Base-by-base conservation (phyloP, 2,329 filamentous ascomycete genomes). In the Phialocephala sp. region DNA sequence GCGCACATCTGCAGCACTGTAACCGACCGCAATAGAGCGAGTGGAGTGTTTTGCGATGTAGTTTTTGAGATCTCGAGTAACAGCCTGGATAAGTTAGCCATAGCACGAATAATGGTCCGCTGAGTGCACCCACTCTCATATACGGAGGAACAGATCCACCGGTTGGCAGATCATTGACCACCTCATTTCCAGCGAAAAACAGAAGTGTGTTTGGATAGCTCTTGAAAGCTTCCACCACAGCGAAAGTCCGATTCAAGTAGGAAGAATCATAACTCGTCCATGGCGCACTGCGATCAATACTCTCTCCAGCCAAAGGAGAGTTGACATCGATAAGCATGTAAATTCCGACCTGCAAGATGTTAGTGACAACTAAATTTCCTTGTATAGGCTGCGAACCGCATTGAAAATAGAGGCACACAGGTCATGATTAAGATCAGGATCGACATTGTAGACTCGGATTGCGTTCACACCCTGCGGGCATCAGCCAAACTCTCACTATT, bases 101-200 rank as follows among this genome's bases (percentile, higher is more conserved):
- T 12, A 11, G 35, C 32, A 50, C 8, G 5, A 24, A 56, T 5
- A 45, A 14, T 35, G 9, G 27, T 15, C 9, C 12, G 12, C n/a
- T 9, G 5, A 18, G 15, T 12, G 9, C 18, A 70, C 72, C 66
- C 61, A 76, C 76, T 66, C 88, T 84, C 71, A 89, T 82, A 77
- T 92, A 94, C n/a, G 87, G 89, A 37, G 88, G 89, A 39, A 87
- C 87, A 61, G 77, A 78, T 61, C 82, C 79, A 68, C 86, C 89
- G 43, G 86, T 89, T 54, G 82, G 76, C 59, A 86, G 81, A 70
- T 89, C 82, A 77, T 91, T 89, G 79, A 92, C 91, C 74, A 93
- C 89, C 79, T 93, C 91, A 78, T 93, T 93, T 65, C 88, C 91
- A 55, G 90, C 89, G 82, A 93, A 93, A 85, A 91, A 93, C 64